Conservation (phyloP, 192 early-diverging fungal genomes). For the Podila horticola region DNA sequence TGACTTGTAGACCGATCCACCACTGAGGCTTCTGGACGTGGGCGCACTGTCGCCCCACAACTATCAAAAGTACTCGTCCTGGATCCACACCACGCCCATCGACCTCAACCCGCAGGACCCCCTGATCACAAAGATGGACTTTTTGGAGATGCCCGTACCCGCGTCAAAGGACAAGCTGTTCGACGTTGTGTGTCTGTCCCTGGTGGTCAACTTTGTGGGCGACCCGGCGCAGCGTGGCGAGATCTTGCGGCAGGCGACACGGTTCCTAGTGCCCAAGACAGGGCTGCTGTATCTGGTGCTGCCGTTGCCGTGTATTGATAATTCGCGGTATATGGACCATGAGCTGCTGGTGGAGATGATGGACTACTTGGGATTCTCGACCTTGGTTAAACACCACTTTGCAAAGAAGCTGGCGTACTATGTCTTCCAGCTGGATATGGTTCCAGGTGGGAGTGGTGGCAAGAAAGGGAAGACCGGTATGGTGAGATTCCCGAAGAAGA, state of each 20-base stretch:
- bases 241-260: constrained; percentile 66
- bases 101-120: constrained; percentile 89
- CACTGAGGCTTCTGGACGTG: constrained; percentile 80
- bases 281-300: constrained; percentile 83
- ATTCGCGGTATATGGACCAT: constrained; percentile 88
- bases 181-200: constrained; percentile 80
- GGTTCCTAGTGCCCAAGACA: constrained; percentile 53
- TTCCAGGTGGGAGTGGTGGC: background rate
- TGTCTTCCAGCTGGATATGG: constrained; percentile 61
- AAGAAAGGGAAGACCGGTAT: background rate
- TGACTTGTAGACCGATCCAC: background rate
- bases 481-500: constrained; percentile 65
- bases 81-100: constrained; percentile 80
- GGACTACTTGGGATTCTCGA: constrained; percentile 68
- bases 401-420: constrained; percentile 86
- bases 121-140: constrained; percentile 81
- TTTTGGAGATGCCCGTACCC: constrained; percentile 72
- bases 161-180: constrained; percentile 61
- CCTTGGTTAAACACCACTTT: constrained; percentile 67
- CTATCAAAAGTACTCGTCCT: constrained; percentile 71
- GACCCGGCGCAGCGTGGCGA: constrained; percentile 77
- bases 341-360: constrained; percentile 75
- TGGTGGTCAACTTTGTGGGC: constrained; percentile 93
- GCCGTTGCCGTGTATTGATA: constrained; percentile 83
- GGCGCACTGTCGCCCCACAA: constrained; percentile 84